phyloP scores from a whole-genome alignment of 2,329 filamentous ascomycete genomes.

The Penicillium sclerotigenum region DNA sequence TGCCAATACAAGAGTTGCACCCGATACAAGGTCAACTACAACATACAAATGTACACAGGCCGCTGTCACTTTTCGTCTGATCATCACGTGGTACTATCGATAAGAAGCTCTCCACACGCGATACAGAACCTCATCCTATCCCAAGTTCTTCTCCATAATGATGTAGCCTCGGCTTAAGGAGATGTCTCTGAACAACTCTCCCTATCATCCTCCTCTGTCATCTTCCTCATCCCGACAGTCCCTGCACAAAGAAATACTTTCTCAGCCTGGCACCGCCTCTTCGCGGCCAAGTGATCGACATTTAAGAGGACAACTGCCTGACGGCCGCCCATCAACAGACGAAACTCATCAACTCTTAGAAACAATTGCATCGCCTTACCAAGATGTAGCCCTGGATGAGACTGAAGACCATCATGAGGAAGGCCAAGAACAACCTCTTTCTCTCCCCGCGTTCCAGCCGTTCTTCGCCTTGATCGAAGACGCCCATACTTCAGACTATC shows the following conservation, averaged over 20 bases:
- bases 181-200: conserved; percentile 35
- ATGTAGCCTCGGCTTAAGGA: conserved; percentile 32
- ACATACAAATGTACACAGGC: no score
- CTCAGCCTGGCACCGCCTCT: conserved; percentile 13
- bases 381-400: conserved; percentile 8
- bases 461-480: conserved; percentile 87
- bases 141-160: conserved; percentile 9
- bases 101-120: conserved; percentile 24
- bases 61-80: background rate
- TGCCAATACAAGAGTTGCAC: background rate
- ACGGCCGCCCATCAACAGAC: conserved; percentile 5
- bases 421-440: conserved; percentile 16
- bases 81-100: conserved; percentile 26
- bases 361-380: background rate
- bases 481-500: conserved; percentile 65
- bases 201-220: conserved; percentile 18
- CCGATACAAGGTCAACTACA: background rate
- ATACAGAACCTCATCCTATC: conserved; percentile 5
- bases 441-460: conserved; percentile 61
- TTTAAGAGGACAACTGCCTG: conserved; percentile 6
- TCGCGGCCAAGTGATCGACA: conserved; percentile 15
- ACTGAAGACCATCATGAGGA: conserved; percentile 11
- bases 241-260: conserved; percentile 12
- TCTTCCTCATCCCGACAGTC: conserved; percentile 32
- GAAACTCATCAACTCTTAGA: conserved; percentile 1